phyloP scores from a whole-genome alignment of 257 asterid species.

The Solanum chilense region DNA sequence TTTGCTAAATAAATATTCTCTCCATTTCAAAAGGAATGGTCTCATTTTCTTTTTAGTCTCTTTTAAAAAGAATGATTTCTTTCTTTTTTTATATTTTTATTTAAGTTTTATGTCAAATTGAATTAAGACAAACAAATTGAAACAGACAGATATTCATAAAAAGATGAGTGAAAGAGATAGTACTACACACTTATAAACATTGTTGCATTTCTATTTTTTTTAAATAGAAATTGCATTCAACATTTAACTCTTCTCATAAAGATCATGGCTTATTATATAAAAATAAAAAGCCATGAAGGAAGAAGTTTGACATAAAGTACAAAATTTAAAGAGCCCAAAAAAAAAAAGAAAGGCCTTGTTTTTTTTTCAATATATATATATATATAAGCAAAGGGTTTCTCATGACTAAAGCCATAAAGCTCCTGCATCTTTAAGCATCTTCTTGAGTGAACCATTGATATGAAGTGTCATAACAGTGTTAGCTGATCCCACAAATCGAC shows the following conservation, averaged over 20 bases:
- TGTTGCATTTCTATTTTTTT: neutral
- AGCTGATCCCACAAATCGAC: conserved; percentile 44
- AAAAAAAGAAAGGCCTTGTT: neutral
- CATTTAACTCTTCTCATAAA: neutral
- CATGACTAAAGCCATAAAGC: conserved; percentile 62
- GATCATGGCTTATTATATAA: neutral
- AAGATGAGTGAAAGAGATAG: neutral
- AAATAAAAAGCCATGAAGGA: neutral
- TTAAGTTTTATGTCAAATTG: neutral
- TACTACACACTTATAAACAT: neutral
- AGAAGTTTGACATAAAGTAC: neutral
- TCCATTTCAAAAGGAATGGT: no score
- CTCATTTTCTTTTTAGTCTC: no score
- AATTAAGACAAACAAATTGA: neutral
- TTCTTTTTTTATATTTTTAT: no score
- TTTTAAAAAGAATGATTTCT: no score
- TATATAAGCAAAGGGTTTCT: neutral
- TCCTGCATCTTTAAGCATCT: conserved; percentile 67
- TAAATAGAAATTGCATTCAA: neutral
- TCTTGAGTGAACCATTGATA: conserved; percentile 49
- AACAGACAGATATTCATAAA: neutral
- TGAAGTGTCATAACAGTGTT: conserved; percentile 44
- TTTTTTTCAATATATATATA: neutral
- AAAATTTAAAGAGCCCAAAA: neutral
- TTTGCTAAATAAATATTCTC: neutral